Base-by-base conservation (phyloP, 495 filamentous ascomycete species). In the Daldinia decipiens region DNA sequence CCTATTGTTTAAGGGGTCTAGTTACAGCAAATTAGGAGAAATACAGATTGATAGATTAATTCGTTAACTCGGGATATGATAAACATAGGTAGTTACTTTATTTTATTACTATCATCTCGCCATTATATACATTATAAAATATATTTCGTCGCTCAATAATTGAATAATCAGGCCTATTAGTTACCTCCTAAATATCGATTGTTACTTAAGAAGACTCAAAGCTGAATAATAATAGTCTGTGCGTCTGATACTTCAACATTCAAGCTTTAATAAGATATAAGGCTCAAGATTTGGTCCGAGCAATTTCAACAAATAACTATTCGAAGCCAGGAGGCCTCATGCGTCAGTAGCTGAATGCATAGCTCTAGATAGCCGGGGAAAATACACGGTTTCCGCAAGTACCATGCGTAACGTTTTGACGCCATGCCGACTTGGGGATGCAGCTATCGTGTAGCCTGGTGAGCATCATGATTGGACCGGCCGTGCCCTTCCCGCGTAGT, bases 381-480 rank as follows among this genome's bases (percentile, higher is more conserved):
- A 6, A 45, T 21, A 45, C 2, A 17, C 17, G 6, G 17, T 17
- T 45, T n/a, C 17, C 40, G 40, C 17, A 17, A 21, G n/a, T 21
- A 21, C 19, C 43, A 47, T 21, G 43, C n/a, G 40, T 17, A 45
- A 45, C 40, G 40, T 17, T 45, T 21, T 47, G 11, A 12, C 51
- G 15, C 50, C 26, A 52, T 52, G 21, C 13, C 19, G 50, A 29
- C 27, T 29, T 31, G 29, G 21, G 26, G n/a, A 53, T 53, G 26
- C 24, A 29, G 51, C 26, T 27, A 53, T 53, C 24, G 51, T 53
- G 51, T 26, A 53, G n/a, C 26, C 8, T 12, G 26, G 26, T 6
- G 29, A 53, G 51, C 7, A 29, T 17, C 51, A 3, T 53, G 51
- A 53, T 53, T 53, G 51, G 51, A 15, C 8, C 26, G 51, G 27